phyloP scores from a whole-genome alignment of 164 flowering plant species.

The Aristolochia fimbriata region DNA sequence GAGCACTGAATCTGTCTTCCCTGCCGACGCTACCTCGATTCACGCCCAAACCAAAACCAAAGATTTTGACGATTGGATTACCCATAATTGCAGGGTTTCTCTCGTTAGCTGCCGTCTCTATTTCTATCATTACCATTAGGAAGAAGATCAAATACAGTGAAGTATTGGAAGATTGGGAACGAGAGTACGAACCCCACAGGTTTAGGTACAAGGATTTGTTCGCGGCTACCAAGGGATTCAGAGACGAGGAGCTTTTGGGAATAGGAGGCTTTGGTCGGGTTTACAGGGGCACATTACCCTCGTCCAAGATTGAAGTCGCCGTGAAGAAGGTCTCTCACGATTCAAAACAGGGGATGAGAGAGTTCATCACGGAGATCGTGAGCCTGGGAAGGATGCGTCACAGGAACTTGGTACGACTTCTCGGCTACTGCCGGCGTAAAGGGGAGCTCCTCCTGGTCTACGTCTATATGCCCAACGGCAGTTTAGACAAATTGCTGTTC shows the following conservation, averaged over 20 bases:
- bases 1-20: constrained; percentile 1
- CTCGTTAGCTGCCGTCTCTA: constrained; percentile 9
- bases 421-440: constrained; percentile 55
- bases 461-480: constrained; percentile 71
- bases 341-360: constrained; percentile 49
- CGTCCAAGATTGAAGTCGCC: constrained; percentile 34
- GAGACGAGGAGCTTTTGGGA: constrained; percentile 50
- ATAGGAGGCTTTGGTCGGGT: constrained; percentile 74
- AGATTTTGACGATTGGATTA: constrained; percentile 2
- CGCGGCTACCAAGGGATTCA: constrained; percentile 57
- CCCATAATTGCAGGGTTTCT: neutral
- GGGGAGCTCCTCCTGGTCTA: constrained; percentile 59
- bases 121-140: constrained; percentile 3
- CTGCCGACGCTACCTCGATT: constrained; percentile 7
- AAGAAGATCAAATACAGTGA: constrained; percentile 35
- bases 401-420: constrained; percentile 55
- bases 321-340: constrained; percentile 60
- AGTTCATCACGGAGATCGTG: constrained; percentile 55
- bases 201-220: constrained; percentile 50
- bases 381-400: constrained; percentile 68
- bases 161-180: constrained; percentile 60
- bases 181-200: constrained; percentile 59
- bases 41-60: neutral
- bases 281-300: constrained; percentile 51
- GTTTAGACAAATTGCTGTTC: constrained; percentile 57